Percentiles rank a stretch among this genome's conserved stretches.
Conservation (phyloP, 129 eudicot genomes). For the Flaveria sonorensis region DNA sequence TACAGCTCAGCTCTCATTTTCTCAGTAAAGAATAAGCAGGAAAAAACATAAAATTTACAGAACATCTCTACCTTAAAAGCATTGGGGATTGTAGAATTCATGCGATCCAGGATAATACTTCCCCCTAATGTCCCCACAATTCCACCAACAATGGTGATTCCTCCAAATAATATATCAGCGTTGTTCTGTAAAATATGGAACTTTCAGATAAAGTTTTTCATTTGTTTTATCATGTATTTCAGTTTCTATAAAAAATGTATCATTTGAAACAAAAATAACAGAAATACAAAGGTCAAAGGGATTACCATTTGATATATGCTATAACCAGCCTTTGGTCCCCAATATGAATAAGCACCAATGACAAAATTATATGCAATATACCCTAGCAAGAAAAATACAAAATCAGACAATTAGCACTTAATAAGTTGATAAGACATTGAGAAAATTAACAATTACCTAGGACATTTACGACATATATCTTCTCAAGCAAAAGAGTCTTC, state of each 20-base stretch:
- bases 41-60: not conserved
- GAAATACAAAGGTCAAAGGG: slow-evolving; percentile 7
- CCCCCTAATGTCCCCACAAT: slow-evolving; percentile 83
- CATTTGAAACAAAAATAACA: not conserved
- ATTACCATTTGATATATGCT: slow-evolving; percentile 87
- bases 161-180: slow-evolving; percentile 92
- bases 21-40: not conserved
- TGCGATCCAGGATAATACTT: slow-evolving; percentile 64
- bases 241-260: not conserved
- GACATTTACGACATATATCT: slow-evolving; percentile 71
- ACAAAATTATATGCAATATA: slow-evolving; percentile 89
- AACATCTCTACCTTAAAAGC: slow-evolving; percentile 75
- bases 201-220: slow-evolving; percentile 2
- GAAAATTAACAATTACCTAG: slow-evolving; percentile 52
- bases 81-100: slow-evolving; percentile 77
- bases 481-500: slow-evolving; percentile 65
- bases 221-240: not conserved
- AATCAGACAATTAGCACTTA: slow-evolving; percentile 9
- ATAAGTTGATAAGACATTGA: not conserved
- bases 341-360: slow-evolving; percentile 91
- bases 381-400: slow-evolving; percentile 56
- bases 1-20: not conserved
- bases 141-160: slow-evolving; percentile 82
- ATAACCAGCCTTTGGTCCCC: slow-evolving; percentile 99
- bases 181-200: slow-evolving; percentile 50